Evolutionary conservation across 805 yeast species (phyloP), one percentile per base, ranked within the genome.

Genomic region (Scheffersomyces stipitis): DNA sequence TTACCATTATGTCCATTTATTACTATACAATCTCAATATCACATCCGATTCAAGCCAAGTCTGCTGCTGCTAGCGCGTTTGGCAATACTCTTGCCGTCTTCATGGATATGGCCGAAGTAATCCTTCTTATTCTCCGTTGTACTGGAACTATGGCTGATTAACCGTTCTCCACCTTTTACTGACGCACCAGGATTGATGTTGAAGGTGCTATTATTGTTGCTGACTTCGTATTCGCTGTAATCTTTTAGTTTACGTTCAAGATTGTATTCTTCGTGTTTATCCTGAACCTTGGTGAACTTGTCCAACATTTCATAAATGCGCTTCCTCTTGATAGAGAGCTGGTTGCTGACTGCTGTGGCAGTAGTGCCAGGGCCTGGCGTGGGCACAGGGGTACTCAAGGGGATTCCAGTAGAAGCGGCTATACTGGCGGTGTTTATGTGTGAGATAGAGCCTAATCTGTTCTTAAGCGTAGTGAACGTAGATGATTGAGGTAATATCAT

Each of bases 401-500:
- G 32, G 12, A 41, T 28, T 8, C 37, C 16, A 16, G 48, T 17
- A 10, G 42, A 13, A 15, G 49, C 29, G 6, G 36, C 31, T 9
- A 39, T 16, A 4, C 30, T 39, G 10, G 51, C 31, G 9, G 40
- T 54, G 18, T 46, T 52, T 6, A 66, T 57, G n/a, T 72, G 66
- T 4, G 76, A 66, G 17, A 84, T 75, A 26, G 86, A 70, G 33
- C 76, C 76, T 34, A 93, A 69, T 41, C 99, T 71, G 51, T 83
- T 86, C 46, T 83, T 83, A 45, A 93, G 69, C 0, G 86, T 79
- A n/a, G 76, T 80, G 56, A 87, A 93, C 0, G 98, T 96, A 9
- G 86, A 76, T 0, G 96, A 87, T 57, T 93, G 99, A 0, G 99
- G 99, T 33, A 93, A 62, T 4, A 93, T 72, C 99, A 93, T 93